phyloP scores from a whole-genome alignment of 2,329 filamentous ascomycete genomes.

The Stachybotrys chlorohalonatus region DNA sequence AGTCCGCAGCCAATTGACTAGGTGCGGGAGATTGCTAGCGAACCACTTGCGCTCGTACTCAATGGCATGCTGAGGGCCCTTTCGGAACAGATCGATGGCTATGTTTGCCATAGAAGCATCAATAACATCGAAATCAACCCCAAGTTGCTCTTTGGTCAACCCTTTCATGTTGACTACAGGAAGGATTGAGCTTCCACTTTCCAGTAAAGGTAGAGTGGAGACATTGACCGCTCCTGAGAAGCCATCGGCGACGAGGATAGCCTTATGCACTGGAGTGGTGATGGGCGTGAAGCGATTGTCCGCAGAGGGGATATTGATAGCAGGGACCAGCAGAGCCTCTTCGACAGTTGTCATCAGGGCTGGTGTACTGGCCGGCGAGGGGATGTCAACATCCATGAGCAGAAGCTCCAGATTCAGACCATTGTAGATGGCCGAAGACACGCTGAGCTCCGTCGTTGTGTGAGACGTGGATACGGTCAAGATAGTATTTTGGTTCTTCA shows the following conservation, averaged over 20 bases:
- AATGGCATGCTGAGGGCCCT: constrained; percentile 59
- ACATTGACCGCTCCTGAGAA: constrained; percentile 55
- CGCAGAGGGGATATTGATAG: constrained; percentile 59
- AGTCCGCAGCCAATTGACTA: constrained; percentile 57
- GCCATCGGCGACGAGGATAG: constrained; percentile 65
- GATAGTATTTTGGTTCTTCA: constrained; percentile 16
- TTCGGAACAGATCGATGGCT: constrained; percentile 58
- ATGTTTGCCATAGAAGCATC: constrained; percentile 54
- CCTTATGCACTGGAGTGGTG: constrained; percentile 76
- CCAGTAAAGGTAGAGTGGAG: constrained; percentile 30
- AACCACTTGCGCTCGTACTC: constrained; percentile 69
- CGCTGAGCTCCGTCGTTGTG: constrained; percentile 47
- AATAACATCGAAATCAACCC: constrained; percentile 44
- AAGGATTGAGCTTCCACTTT: constrained; percentile 32
- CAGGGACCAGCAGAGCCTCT: constrained; percentile 67
- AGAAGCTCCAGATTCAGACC: constrained; percentile 57
- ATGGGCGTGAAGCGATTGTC: constrained; percentile 58
- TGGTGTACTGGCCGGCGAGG: neutral
- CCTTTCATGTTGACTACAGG: constrained; percentile 50
- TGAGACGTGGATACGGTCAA: constrained; percentile 18
- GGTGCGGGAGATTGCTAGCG: constrained; percentile 55
- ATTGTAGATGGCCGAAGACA: constrained; percentile 55
- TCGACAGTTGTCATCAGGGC: constrained; percentile 36
- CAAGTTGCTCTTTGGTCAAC: constrained; percentile 25
- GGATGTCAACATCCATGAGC: constrained; percentile 37